Conservation (phyloP, 345 rosid species). For the Hibiscus tridactylites region DNA sequence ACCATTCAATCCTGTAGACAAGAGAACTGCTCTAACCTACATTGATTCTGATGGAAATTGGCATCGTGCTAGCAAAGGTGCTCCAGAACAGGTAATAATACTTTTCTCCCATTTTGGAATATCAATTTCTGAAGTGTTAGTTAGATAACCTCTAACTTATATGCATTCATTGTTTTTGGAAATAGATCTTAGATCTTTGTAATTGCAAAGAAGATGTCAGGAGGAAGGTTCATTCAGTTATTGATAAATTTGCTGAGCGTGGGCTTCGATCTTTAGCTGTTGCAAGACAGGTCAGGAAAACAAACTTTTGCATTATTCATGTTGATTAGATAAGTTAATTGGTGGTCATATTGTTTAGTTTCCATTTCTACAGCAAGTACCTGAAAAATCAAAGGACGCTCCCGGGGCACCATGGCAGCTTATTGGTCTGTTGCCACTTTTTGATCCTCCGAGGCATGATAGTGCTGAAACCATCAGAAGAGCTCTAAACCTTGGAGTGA, state of each 20-base stretch:
- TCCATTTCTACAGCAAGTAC: slow-evolving; percentile 52
- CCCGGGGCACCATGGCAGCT: slow-evolving; percentile 84
- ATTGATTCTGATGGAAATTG: slow-evolving; percentile 64
- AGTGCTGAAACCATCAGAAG: slow-evolving; percentile 94
- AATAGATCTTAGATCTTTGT: slow-evolving; percentile 64
- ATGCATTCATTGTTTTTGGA: neutral
- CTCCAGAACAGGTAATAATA: slow-evolving; percentile 72
- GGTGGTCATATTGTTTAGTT: neutral
- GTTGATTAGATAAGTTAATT: neutral
- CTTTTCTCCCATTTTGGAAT: neutral
- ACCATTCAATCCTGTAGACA: slow-evolving; percentile 88
- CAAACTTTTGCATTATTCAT: neutral
- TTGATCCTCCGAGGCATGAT: slow-evolving; percentile 96
- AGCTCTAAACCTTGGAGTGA: slow-evolving; percentile 85
- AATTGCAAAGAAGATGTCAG: slow-evolving; percentile 64
- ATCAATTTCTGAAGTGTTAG: neutral
- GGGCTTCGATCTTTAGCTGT: slow-evolving; percentile 88
- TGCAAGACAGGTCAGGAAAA: slow-evolving; percentile 65
- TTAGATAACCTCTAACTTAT: neutral
- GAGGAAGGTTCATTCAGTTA: slow-evolving; percentile 61
- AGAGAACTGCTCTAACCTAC: slow-evolving; percentile 88
- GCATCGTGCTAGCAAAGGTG: slow-evolving; percentile 90
- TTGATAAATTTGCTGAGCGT: slow-evolving; percentile 88
- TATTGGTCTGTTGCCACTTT: slow-evolving; percentile 75
- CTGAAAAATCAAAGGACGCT: slow-evolving; percentile 66